Evolutionary conservation across 148 eudicot genomes (phyloP), one percentile per base, ranked within the genome.

Genomic region (Spergularia bocconei): DNA sequence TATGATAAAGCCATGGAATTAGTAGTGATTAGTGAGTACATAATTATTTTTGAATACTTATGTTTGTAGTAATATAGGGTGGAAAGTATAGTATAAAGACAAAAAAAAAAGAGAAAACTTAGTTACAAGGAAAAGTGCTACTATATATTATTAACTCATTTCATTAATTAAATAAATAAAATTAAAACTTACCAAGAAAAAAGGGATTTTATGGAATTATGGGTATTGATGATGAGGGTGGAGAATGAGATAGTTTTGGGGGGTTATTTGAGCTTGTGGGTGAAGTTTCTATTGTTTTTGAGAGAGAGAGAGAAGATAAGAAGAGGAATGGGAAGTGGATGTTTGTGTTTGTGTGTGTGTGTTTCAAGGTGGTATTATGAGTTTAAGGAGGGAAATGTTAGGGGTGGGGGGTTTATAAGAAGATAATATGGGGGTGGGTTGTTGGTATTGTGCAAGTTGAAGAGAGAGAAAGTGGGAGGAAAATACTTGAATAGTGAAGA

Each of bases 371-470:
- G 25, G n/a, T n/a, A n/a, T n/a, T 23, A 23, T 23, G 25, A 23
- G 25, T 23, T 23, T 50, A 13, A 11, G 71, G 13, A 50, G 67
- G 50, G 53, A 23, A 41, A 76, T 23, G 54, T 50, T 12, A 39
- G 13, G 20, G 14, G 50, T 36, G 53, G 15, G 33, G 47, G 38
- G 53, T 4, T 62, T 73, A 73, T 67, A 62, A 38, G 25, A 29
- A 29, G 36, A 29, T 29, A 29, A 69, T 74, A 67, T 70, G 57
- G 56, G 25, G 70, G 71, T 75, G 79, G 79, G 76, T 80, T 55
- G 76, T 53, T 71, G 83, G 15, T 29, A 29, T 29, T 33, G 68
- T 29, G 51, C 70, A 78, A 78, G 71, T 78, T 74, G 80, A 41
- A 38, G 62, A 67, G 19, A 79, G 66, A 21, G 54, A 44, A 39